Evolutionary conservation across 2,329 filamentous ascomycete genomes (phyloP), one percentile per base, ranked within the genome.

Genomic region (Bipolaris victoriae): DNA sequence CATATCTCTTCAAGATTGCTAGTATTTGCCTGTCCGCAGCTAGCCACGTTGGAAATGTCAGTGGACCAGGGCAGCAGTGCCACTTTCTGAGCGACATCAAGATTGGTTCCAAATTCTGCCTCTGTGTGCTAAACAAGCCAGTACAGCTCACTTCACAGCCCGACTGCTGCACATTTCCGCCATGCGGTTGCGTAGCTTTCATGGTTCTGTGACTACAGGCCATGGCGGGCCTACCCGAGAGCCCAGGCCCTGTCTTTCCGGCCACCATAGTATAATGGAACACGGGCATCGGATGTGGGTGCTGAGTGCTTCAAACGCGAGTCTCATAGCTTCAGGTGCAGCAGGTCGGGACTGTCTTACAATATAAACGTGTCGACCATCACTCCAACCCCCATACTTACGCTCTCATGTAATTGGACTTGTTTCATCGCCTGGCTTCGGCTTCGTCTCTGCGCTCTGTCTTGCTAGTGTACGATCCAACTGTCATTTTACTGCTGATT

Each of bases 31-130:
- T 48, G 44, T 36, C 37, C 44, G 33, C 49, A 63, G 66, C 64
- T 64, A 66, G 66, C 69, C 66, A 73, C 66, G 66, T 68, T 65
- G 59, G 39, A 58, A 40, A 43, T 45, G 16, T 39, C 24, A 44
- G 26, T 40, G 26, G 40, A 54, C 58, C 57, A 62, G 65, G 55
- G 69, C 61, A 52, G 52, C 47, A 20, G 44, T 54, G 57, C 41
- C 59, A 64, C 54, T 58, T 41, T 55, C 52, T 61, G 51, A 55
- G 43, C 45, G 47, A 57, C 24, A 35, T 36, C 35, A 50, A 57
- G 58, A 49, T 69, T 64, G 59, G 51, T 60, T 41, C 55, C 54
- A 22, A 46, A 53, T 39, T 16, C 18, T 35, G 18, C 20, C 44
- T 49, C 35, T 44, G n/a, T 31, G 29, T 35, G 46, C 54, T 60